Percentiles rank a stretch among this genome's conserved stretches.
phyloP scores from a whole-genome alignment of 2,329 filamentous ascomycete genomes.

The Pseudogymnoascus sp. region DNA sequence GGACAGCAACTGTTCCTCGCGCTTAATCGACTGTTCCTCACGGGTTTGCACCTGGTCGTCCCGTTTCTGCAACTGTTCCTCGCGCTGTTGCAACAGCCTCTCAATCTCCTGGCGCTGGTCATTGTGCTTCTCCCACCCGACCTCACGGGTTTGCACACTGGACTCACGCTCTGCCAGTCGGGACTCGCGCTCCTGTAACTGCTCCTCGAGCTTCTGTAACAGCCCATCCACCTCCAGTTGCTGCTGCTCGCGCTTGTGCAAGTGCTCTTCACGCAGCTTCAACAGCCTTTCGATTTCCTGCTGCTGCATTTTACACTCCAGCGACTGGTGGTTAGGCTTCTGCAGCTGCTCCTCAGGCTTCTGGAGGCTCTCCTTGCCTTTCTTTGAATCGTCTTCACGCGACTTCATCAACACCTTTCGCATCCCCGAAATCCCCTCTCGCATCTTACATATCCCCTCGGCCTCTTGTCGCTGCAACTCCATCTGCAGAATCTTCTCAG shows the following conservation, averaged over 20 bases:
- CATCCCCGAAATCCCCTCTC: too few species aligned
- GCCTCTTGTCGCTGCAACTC: not conserved
- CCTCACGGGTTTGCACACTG: not conserved
- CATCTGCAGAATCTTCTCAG: too few species aligned
- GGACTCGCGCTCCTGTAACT: not conserved
- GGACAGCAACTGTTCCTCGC: not conserved
- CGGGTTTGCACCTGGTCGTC: not conserved
- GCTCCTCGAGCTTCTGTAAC: not conserved
- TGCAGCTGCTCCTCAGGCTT: not conserved
- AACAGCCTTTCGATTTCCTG: not conserved
- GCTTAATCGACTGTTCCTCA: not conserved
- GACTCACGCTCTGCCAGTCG: not conserved
- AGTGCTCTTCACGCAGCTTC: not conserved
- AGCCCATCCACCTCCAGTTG: not conserved
- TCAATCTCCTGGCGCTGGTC: not conserved
- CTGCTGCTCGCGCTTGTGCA: not conserved
- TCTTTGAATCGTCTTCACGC: too few species aligned
- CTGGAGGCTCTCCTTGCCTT: not conserved
- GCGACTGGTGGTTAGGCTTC: not conserved
- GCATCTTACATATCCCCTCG: not conserved
- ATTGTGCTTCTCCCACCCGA: not conserved
- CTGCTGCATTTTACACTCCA: not conserved
- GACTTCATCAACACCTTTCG: not conserved
- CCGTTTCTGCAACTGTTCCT: not conserved
- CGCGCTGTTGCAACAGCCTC: not conserved